Base-by-base conservation (phyloP, 1,284 basidiomycete species). In the Ganoderma lucidum region DNA sequence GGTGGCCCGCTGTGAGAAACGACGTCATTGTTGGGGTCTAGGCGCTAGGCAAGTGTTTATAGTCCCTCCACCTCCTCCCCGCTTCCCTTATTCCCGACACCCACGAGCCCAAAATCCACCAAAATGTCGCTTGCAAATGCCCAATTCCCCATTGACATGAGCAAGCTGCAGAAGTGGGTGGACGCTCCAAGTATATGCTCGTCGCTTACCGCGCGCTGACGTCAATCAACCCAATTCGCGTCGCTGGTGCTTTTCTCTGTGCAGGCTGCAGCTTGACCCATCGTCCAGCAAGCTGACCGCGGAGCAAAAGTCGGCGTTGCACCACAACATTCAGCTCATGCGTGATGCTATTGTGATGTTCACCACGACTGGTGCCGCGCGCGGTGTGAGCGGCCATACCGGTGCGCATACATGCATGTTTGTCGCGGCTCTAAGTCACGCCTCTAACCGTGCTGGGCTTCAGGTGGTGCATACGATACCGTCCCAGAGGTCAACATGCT, bases 331-430 rank as follows among this genome's bases (percentile, higher is more conserved):
- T 75, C 88, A 92, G 78, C 84, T 95, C 39, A 83, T 95, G 75
- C 89, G 94, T 69, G 94, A 95, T 89, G 89, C 87, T 14, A 93
- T 95, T 73, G 89, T 95, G 35, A 83, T 93, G 65, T 95, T 95
- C 81, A 95, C 94, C 2, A 90, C 93, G 3, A 91, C 91, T 14
- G 94, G 92, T 71, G 88, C 93, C 66, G 93, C 93, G 1, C 85
- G 93, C 64, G 93, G 93, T 63, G 92, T 94, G 62, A 93, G 92
- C 74, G 93, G 93, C 39, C 94, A 96, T 80, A 94, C 93, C 74
- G 91, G 91, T 89, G 68, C 62, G 77, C 65, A 23, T 61, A 64
- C 30, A 45, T 39, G 10, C 56, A 68, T 67, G 62, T 63, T 59
- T 45, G 28, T n/a, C 15, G 3, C 44, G 4, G 2, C 48, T 14